Evolutionary conservation across 768 basidiomycete genomes (phyloP), one percentile per base, ranked within the genome.

Genomic region (Lyophyllum semitale): DNA sequence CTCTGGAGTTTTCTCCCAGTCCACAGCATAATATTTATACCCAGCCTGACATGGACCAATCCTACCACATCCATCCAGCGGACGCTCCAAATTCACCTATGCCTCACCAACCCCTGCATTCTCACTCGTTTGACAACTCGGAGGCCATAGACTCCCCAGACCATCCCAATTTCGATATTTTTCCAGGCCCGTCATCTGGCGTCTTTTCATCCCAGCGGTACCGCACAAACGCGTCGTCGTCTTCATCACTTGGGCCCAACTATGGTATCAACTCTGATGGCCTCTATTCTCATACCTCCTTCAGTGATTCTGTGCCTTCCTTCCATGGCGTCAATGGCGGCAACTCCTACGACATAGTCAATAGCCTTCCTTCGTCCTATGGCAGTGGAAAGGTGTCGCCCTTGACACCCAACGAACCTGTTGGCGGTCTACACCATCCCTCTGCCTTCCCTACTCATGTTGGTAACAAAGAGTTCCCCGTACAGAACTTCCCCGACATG

Each of bases 371-470:
- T 1, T 85, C 85, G 3, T 86, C 84, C 15, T 83, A 85, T 72
- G 80, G 77, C 73, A 85, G 83, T 55, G 88, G 88, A 58, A 91
- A 89, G 70, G 86, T 85, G 47, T 90, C 90, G 18, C 88, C 90
- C 0, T 75, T 89, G 41, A 87, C 87, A 12, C 88, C 88, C 30
- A 85, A 70, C 62, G 89, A 90, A 68, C 74, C 83, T 40, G 81
- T 84, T 57, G 71, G 75, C 54, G 76, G 76, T 46, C 74, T 90
- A 8, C 85, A 84, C 61, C 81, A 81, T 58, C 69, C 80, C 5
- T 73, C 81, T 15, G 75, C 69, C 7, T 74, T 84, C 20, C 69
- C 74, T 8, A 63, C 74, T 18, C 68, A 76, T 65, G 22, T 42
- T 23, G 41, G 22, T 15, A 27, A 72, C 60, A 88, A 90, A 66